Conservation (phyloP, 441 rosid species). For the Dalechampia spathulata region DNA sequence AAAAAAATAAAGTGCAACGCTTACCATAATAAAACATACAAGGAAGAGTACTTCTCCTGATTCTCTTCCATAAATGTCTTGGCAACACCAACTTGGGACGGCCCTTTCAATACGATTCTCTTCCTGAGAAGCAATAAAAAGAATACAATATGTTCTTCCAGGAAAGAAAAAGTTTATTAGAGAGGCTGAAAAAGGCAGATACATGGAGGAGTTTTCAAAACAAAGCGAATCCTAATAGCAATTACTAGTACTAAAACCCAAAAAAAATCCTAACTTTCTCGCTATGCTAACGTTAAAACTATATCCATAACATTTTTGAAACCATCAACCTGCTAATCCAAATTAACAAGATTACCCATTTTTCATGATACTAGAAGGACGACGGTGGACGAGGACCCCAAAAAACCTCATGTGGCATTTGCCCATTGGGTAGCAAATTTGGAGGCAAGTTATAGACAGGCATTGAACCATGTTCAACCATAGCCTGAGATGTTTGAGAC, state of each 20-base stretch:
- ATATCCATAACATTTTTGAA: slow-evolving; percentile 3
- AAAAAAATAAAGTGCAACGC: slow-evolving; percentile 5
- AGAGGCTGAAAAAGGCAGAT: slow-evolving; percentile 1
- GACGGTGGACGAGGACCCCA: slow-evolving; percentile 74
- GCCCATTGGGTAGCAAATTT: too few species aligned
- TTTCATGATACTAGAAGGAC: slow-evolving; percentile 26
- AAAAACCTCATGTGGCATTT: too few species aligned
- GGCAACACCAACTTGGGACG: slow-evolving; percentile 1
- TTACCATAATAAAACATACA: slow-evolving; percentile 12
- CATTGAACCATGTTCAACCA: too few species aligned
- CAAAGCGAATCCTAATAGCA: slow-evolving; percentile 6
- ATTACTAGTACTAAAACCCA: slow-evolving; percentile 11
- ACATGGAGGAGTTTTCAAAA: background rate
- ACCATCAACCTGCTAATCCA: too few species aligned
- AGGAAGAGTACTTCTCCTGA: background rate
- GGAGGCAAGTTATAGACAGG: too few species aligned
- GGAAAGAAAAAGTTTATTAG: background rate
- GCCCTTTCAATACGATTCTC: slow-evolving; percentile 5
- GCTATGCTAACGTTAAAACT: slow-evolving; percentile 17
- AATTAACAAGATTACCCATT: background rate
- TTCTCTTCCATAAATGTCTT: slow-evolving; percentile 1
- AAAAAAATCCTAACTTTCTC: slow-evolving; percentile 15
- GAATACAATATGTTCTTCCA: slow-evolving; percentile 8
- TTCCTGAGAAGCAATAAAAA: slow-evolving; percentile 11
- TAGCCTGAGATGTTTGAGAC: too few species aligned